A percentile compares a stretch with the other conserved stretches of the same genome.
These are phyloP conservation scores for Hemisphaericaspora lyxosophila DNA, from an alignment of 1,139 yeast species.

Conservation along the genomic window DNA sequence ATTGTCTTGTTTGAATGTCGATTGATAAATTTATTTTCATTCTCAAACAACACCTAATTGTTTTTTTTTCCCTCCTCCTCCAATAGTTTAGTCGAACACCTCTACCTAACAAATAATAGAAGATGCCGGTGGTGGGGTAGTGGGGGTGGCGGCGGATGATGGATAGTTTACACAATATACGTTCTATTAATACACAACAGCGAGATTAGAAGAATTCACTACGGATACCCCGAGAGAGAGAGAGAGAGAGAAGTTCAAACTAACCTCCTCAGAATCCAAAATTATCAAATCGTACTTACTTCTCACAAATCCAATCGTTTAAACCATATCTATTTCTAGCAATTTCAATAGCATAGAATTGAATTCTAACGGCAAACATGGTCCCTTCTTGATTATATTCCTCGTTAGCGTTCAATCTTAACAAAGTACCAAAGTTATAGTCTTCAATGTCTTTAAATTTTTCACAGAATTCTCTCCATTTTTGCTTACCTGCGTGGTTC, in stretches of 20 bases:
- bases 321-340: slow-evolving; percentile 88
- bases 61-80: too few species aligned
- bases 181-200: not conserved
- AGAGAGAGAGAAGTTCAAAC: too few species aligned
- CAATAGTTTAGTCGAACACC: too few species aligned
- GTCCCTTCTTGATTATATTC: slow-evolving; percentile 86
- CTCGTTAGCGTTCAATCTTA: slow-evolving; percentile 65
- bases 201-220: too few species aligned
- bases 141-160: too few species aligned
- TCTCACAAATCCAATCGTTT: slow-evolving; percentile 75
- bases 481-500: slow-evolving; percentile 72
- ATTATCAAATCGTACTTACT: slow-evolving; percentile 3
- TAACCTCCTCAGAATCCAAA: too few species aligned
- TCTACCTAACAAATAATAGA: too few species aligned
- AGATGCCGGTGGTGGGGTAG: too few species aligned
- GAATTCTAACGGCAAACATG: slow-evolving; percentile 87
- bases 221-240: too few species aligned
- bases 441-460: slow-evolving; percentile 83
- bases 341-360: slow-evolving; percentile 92
- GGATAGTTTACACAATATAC: not conserved
- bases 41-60: too few species aligned
- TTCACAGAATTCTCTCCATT: slow-evolving; percentile 89
- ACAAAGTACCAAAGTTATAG: slow-evolving; percentile 91
- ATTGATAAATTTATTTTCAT: too few species aligned
- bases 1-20: too few species aligned